These are phyloP conservation scores for Sanguinoderma infundibulare DNA, from an alignment of 1,284 basidiomycete genomes.

Conservation along the genomic window DNA sequence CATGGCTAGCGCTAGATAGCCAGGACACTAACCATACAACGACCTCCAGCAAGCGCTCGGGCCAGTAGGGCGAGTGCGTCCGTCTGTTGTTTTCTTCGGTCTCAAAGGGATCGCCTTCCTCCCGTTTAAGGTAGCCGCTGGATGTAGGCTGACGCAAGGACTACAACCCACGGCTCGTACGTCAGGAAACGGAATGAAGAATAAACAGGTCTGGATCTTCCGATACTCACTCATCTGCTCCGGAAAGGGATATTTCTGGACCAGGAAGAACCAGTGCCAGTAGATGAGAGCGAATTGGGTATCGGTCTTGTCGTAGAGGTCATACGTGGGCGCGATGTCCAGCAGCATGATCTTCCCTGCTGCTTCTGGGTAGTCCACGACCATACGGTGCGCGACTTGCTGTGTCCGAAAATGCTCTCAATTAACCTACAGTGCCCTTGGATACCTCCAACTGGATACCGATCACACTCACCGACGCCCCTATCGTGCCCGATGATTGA, in stretches of 20 bases:
- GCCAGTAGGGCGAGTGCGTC: too few species aligned
- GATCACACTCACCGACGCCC: neutral
- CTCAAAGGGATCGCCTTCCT: too few species aligned
- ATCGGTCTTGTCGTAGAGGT: neutral
- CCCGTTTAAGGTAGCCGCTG: too few species aligned
- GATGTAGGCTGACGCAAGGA: too few species aligned
- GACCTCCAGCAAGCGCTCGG: too few species aligned
- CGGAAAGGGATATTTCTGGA: neutral
- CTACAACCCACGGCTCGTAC: too few species aligned
- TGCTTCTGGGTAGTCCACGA: neutral
- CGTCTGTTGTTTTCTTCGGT: too few species aligned
- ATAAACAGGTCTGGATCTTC: too few species aligned
- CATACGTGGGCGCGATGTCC: constrained; percentile 1
- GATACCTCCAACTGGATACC: neutral
- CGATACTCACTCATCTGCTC: constrained; percentile 1
- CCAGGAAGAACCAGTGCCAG: constrained; percentile 1
- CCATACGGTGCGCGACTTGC: neutral
- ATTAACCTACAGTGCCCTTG: neutral
- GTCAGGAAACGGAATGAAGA: too few species aligned
- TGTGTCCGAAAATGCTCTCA: neutral
- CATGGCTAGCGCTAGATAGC: too few species aligned
- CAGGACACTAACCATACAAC: too few species aligned
- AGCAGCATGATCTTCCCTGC: constrained; percentile 1
- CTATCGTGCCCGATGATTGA: neutral
- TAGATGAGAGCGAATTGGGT: neutral